Conservation (phyloP, 2,329 filamentous ascomycete species). For the Fusarium temperatum region DNA sequence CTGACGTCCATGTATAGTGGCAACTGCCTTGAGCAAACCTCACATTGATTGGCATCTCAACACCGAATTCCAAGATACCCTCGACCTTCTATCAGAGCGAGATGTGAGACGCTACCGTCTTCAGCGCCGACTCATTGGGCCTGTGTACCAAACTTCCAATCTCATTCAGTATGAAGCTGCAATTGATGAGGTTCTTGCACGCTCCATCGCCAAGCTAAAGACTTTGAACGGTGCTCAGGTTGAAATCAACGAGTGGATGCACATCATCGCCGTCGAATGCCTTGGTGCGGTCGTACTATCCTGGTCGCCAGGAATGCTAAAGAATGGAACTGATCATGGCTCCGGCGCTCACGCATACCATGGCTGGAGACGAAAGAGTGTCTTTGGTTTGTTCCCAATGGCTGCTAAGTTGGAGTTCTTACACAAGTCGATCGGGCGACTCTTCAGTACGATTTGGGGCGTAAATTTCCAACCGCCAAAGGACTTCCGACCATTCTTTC, state of each 20-base stretch:
- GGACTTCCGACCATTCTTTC: conserved; percentile 59
- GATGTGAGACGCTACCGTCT: conserved; percentile 57
- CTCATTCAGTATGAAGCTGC: conserved; percentile 53
- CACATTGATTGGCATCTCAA: conserved; percentile 51
- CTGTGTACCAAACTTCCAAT: conserved; percentile 55
- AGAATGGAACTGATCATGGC: conserved; percentile 54
- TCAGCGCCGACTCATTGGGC: conserved; percentile 60
- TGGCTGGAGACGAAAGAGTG: conserved; percentile 61
- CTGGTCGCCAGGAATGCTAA: conserved; percentile 61
- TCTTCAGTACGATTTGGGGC: conserved; percentile 55
- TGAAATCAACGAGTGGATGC: conserved; percentile 65
- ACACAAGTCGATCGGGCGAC: conserved; percentile 48
- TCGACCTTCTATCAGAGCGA: conserved; percentile 62
- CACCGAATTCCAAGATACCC: conserved; percentile 52
- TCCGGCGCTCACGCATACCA: conserved; percentile 60
- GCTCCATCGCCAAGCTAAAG: conserved; percentile 49
- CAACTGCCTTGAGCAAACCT: conserved; percentile 56
- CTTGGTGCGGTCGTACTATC: conserved; percentile 60
- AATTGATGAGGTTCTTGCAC: conserved; percentile 53
- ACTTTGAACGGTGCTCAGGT: conserved; percentile 51
- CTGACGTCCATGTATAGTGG: conserved; percentile 46
- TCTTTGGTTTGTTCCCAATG: conserved; percentile 60
- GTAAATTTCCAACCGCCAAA: conserved; percentile 56
- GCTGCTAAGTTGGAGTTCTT: conserved; percentile 52
- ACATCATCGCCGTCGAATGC: conserved; percentile 63